Evolutionary conservation across 129 eudicot species (phyloP).

Genomic region (Mikania micrantha): DNA sequence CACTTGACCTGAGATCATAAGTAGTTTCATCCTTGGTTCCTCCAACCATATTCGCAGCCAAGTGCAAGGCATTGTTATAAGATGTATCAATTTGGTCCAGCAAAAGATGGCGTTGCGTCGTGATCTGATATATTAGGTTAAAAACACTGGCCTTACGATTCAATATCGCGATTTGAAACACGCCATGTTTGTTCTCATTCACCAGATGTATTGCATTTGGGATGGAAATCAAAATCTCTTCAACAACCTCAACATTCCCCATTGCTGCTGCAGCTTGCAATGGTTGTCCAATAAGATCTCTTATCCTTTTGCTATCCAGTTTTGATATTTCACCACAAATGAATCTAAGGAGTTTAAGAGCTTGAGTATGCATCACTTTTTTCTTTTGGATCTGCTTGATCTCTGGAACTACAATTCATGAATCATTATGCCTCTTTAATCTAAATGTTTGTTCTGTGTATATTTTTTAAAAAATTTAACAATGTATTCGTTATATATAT

Average conservation of each 20-base stretch:
- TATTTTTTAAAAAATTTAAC: too few species aligned
- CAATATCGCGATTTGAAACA: conserved; percentile 1
- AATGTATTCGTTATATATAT: too few species aligned
- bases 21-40: neutral
- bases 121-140: conserved; percentile 10
- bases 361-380: conserved; percentile 5
- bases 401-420: conserved; percentile 12
- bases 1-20: conserved; percentile 1
- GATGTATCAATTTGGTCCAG: neutral
- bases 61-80: conserved; percentile 9
- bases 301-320: neutral
- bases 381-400: conserved; percentile 8
- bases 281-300: conserved; percentile 1
- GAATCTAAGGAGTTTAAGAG: conserved; percentile 8
- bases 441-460: too few species aligned
- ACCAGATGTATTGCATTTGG: conserved; percentile 5
- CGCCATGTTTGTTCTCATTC: neutral
- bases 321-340: conserved; percentile 1
- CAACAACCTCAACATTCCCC: conserved; percentile 20
- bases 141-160: neutral
- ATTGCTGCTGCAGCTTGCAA: conserved; percentile 3
- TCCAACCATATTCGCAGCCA: conserved; percentile 6
- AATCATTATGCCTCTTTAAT: too few species aligned
- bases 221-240: conserved; percentile 4
- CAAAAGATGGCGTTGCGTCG: neutral